Percentiles rank a stretch among this genome's conserved stretches.
phyloP scores from a whole-genome alignment of 1,139 yeast genomes.

The Scheffersomyces lignicola region DNA sequence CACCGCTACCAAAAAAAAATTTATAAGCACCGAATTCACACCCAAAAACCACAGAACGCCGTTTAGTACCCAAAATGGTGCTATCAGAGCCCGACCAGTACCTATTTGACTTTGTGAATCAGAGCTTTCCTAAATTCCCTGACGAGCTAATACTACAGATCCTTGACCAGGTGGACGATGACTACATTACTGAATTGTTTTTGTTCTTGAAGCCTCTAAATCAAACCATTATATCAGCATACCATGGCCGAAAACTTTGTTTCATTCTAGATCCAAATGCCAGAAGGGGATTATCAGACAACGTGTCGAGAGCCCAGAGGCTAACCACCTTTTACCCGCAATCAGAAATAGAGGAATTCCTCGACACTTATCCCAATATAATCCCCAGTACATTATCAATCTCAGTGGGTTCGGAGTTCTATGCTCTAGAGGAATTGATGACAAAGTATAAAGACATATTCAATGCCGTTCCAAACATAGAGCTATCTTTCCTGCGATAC shows the following conservation, averaged over 20 bases:
- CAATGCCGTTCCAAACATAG: neutral
- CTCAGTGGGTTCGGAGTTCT: neutral
- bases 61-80: too few species aligned
- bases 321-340: neutral
- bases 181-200: constrained; percentile 2
- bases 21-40: too few species aligned
- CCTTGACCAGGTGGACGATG: neutral
- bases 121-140: neutral
- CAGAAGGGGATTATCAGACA: neutral
- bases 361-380: neutral
- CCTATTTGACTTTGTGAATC: too few species aligned
- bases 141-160: neutral
- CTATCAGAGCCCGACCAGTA: too few species aligned
- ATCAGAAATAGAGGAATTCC: constrained; percentile 1
- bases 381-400: neutral
- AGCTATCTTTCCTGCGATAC: neutral
- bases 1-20: too few species aligned
- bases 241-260: constrained; percentile 1
- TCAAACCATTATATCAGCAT: neutral
- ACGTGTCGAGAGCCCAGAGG: neutral
- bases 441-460: neutral
- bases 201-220: neutral
- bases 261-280: neutral
- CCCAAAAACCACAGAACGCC: too few species aligned
- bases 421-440: neutral